Percentiles rank a stretch among this genome's conserved stretches.
Conservation (phyloP, 805 yeast genomes). For the Saturnispora diversa region DNA sequence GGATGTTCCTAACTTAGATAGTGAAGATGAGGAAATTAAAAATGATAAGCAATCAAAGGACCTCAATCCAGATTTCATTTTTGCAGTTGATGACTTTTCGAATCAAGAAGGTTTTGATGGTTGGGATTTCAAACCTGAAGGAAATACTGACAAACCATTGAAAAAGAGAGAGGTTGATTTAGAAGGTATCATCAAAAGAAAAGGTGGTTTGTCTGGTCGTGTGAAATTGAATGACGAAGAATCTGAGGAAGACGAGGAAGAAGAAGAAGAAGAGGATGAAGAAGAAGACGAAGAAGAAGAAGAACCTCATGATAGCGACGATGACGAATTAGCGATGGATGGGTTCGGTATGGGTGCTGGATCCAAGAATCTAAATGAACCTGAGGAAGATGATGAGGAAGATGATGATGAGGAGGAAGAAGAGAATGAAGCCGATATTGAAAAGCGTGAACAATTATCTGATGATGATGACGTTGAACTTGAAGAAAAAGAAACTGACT, state of each 20-base stretch:
- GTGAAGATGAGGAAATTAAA: conserved; percentile 27
- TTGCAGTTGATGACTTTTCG: conserved; percentile 42
- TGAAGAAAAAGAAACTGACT: conserved; percentile 46
- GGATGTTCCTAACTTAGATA: conserved; percentile 39
- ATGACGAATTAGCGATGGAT: conserved; percentile 35
- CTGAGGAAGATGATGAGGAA: conserved; percentile 16
- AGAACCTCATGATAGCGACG: conserved; percentile 21
- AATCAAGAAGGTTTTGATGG: conserved; percentile 47
- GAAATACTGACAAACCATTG: conserved; percentile 13
- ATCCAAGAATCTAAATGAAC: conserved; percentile 26
- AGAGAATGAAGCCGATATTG: conserved; percentile 29
- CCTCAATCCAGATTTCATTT: conserved; percentile 66
- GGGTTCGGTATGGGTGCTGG: conserved; percentile 34
- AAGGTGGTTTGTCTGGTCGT: conserved; percentile 51
- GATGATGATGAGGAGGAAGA: conserved; percentile 30
- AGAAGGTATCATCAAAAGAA: conserved; percentile 78
- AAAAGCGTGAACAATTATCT: conserved; percentile 22
- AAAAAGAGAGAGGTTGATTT: conserved; percentile 64
- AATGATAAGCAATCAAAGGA: conserved; percentile 39
- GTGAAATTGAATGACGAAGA: conserved; percentile 25
- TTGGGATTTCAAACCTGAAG: conserved; percentile 70
- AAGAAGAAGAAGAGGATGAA: conserved; percentile 28
- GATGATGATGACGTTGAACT: conserved; percentile 19
- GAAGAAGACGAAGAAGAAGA: conserved; percentile 32
- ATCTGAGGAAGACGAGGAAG: conserved; percentile 32